phyloP scores from a whole-genome alignment of 2,329 filamentous ascomycete genomes.

The Rutstroemia sp. region DNA sequence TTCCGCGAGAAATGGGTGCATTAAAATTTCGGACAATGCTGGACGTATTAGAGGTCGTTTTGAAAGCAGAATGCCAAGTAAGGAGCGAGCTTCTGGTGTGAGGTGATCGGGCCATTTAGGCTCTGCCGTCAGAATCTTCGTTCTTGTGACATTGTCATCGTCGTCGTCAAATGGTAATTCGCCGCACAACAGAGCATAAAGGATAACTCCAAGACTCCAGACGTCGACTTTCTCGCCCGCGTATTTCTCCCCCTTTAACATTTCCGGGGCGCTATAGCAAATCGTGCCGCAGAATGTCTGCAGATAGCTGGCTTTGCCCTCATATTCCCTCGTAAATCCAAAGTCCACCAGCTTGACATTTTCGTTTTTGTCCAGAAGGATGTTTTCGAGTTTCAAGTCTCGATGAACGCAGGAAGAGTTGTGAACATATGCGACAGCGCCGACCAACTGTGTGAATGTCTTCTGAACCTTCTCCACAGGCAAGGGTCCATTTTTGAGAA shows the following conservation, averaged over 20 bases:
- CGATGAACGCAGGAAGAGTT: conserved; percentile 92
- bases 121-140: conserved; percentile 76
- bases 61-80: conserved; percentile 76
- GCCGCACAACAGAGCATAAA: conserved; percentile 75
- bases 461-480: conserved; percentile 83
- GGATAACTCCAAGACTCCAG: conserved; percentile 81
- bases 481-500: conserved; percentile 79
- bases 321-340: conserved; percentile 95
- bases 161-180: conserved; percentile 96
- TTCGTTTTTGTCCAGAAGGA: conserved; percentile 90
- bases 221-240: conserved; percentile 97
- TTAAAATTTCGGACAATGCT: conserved; percentile 74
- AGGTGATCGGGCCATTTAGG: conserved; percentile 78
- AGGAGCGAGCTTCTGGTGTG: conserved; percentile 65
- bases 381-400: conserved; percentile 94
- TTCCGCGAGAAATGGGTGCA: conserved; percentile 80
- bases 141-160: conserved; percentile 80
- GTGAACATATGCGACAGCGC: conserved; percentile 92
- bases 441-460: conserved; percentile 92
- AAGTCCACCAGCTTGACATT: conserved; percentile 98
- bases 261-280: conserved; percentile 96
- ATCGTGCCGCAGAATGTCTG: conserved; percentile 98
- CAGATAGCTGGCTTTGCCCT: conserved; percentile 86
- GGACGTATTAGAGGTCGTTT: conserved; percentile 84
- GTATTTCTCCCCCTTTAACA: conserved; percentile 97